These are phyloP conservation scores for Coemansia sp. DNA, from an alignment of 371 early-diverging fungal genomes.

Conservation along the genomic window DNA sequence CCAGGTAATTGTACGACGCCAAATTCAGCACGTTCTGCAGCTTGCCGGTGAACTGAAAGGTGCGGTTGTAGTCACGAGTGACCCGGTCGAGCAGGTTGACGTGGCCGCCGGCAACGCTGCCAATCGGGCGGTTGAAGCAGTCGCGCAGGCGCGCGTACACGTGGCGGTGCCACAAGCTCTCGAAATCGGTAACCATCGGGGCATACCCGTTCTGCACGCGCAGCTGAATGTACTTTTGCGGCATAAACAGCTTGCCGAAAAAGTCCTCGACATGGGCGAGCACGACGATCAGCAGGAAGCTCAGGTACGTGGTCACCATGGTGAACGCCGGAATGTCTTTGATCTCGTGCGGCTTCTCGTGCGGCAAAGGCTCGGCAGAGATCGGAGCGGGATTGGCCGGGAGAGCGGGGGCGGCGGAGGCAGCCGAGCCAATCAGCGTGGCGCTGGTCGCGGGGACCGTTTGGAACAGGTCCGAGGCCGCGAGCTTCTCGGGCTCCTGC, in stretches of 20 bases:
- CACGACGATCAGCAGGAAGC: slow-evolving; percentile 89
- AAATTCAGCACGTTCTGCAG: slow-evolving; percentile 88
- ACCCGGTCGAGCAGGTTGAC: slow-evolving; percentile 85
- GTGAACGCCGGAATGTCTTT: slow-evolving; percentile 61
- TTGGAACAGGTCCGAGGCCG: not conserved
- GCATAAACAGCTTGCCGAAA: slow-evolving; percentile 72
- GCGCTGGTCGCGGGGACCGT: not conserved
- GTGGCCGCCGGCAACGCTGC: slow-evolving; percentile 92
- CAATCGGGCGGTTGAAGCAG: slow-evolving; percentile 96
- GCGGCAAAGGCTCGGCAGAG: not conserved
- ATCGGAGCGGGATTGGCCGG: not conserved
- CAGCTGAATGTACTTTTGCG: slow-evolving; percentile 68
- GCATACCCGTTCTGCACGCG: slow-evolving; percentile 80
- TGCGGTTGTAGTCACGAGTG: slow-evolving; percentile 79
- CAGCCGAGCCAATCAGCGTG: not conserved
- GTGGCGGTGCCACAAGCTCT: slow-evolving; percentile 96
- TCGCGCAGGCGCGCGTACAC: slow-evolving; percentile 95
- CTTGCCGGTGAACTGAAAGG: slow-evolving; percentile 87
- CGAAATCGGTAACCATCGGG: slow-evolving; percentile 90
- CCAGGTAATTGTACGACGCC: slow-evolving; percentile 99
- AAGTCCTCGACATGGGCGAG: slow-evolving; percentile 92
- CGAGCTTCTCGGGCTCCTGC: not conserved
- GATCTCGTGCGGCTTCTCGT: slow-evolving; percentile 14
- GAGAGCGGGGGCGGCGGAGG: too few relatives aligned
- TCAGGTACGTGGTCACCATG: slow-evolving; percentile 94